Conservation (phyloP, 768 basidiomycete species). For the Lentinus brumalis region DNA sequence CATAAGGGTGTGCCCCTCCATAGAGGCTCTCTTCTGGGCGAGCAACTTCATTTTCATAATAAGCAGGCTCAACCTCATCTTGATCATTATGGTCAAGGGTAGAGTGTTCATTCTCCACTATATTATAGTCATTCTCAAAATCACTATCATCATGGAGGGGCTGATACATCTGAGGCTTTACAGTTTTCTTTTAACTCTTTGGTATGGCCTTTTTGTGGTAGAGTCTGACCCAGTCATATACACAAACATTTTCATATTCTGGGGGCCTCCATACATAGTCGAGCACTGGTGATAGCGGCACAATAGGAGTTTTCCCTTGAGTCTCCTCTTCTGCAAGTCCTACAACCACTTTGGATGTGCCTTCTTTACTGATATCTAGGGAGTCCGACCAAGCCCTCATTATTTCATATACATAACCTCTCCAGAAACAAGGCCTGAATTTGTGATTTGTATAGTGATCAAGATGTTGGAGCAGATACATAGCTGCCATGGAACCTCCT, state of each 20-base stretch:
- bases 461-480: constrained; percentile 14
- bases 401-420: constrained; percentile 7
- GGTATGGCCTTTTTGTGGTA: background rate
- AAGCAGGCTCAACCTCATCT: too few species aligned
- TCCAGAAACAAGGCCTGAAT: constrained; percentile 14
- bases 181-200: background rate
- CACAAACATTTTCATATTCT: background rate
- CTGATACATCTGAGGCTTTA: background rate
- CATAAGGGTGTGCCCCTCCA: background rate
- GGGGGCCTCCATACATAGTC: too few species aligned
- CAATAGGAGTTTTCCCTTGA: too few species aligned
- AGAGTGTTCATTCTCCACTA: too few species aligned
- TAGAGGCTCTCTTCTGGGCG: background rate
- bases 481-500: constrained; percentile 18
- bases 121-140: background rate
- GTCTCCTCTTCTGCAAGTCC: too few species aligned
- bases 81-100: too few species aligned
- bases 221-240: constrained; percentile 10
- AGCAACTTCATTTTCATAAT: background rate
- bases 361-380: background rate
- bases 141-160: background rate
- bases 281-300: too few species aligned
- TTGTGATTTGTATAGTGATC: constrained; percentile 21
- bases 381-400: background rate
- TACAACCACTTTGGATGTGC: constrained; percentile 1